phyloP scores from a whole-genome alignment of 139 green algal genomes.

The Haematococcus sp. region DNA sequence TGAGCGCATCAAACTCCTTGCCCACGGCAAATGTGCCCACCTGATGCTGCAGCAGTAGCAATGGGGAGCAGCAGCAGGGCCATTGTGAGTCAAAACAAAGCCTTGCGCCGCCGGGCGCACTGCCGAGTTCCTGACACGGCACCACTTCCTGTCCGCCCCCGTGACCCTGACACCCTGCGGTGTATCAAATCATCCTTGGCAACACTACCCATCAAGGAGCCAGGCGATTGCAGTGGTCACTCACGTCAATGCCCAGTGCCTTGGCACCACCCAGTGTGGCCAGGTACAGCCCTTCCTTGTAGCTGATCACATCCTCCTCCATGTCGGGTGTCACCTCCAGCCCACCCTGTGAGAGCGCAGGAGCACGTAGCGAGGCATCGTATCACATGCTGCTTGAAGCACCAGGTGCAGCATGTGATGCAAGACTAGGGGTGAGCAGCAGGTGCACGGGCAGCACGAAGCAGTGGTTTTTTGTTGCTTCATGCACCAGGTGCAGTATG shows the following conservation, averaged over 20 bases:
- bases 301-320: constrained; percentile 35
- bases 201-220: no score
- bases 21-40: constrained; percentile 58
- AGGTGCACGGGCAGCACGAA: background rate
- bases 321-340: constrained; percentile 39
- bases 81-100: no score
- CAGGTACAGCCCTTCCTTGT: constrained; percentile 63
- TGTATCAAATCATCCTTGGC: background rate
- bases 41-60: constrained; percentile 19
- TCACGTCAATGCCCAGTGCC: constrained; percentile 47
- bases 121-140: no score
- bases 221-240: no score
- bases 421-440: background rate
- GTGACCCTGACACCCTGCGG: background rate
- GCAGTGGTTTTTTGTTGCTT: no score
- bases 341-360: constrained; percentile 3
- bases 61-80: no score
- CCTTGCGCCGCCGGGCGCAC: no score
- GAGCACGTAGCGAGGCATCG: background rate
- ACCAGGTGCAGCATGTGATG: background rate
- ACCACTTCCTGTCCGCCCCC: no score
- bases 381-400: no score
- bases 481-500: no score
- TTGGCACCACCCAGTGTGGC: constrained; percentile 61
- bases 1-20: constrained; percentile 66